These are phyloP conservation scores for Ophiostoma populinum DNA, from an alignment of 2,329 filamentous ascomycete species.

Conservation along the genomic window DNA sequence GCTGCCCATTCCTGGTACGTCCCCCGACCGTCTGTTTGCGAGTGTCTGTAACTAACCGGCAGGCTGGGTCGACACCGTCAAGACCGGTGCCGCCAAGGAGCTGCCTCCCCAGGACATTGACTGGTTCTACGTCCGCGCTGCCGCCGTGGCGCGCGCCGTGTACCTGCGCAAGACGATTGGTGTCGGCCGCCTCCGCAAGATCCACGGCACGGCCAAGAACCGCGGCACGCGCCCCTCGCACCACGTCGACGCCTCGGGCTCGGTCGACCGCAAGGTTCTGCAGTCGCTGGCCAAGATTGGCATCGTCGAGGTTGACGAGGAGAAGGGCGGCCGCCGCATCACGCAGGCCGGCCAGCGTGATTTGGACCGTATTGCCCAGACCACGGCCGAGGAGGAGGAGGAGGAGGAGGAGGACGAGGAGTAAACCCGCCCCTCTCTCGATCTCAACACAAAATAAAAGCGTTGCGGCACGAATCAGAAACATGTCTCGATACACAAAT, in stretches of 20 bases:
- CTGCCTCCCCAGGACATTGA: constrained; percentile 95
- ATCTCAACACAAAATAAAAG: constrained; percentile 6
- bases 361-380: constrained; percentile 88
- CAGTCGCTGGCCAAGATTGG: constrained; percentile 99
- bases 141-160: constrained; percentile 91
- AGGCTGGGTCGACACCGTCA: constrained; percentile 99
- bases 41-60: neutral
- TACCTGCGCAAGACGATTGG: constrained; percentile 99
- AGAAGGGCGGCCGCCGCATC: constrained; percentile 96
- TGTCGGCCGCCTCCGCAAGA: constrained; percentile 84
- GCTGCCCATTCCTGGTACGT: constrained; percentile 79
- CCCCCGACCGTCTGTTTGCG: no score
- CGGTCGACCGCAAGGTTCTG: constrained; percentile 92
- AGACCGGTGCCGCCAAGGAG: constrained; percentile 93
- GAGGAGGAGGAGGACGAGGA: constrained; percentile 41
- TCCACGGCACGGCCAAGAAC: constrained; percentile 92
- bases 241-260: constrained; percentile 90
- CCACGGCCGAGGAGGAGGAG: constrained; percentile 56
- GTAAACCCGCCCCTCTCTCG: no score
- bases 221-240: constrained; percentile 78
- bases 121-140: constrained; percentile 88
- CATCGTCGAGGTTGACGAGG: constrained; percentile 92
- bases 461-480: neutral
- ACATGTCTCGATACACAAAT: constrained; percentile 3
- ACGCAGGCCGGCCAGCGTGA: constrained; percentile 97